Conservation (phyloP, 2,329 filamentous ascomycete genomes). For the Talaromyces sp. region DNA sequence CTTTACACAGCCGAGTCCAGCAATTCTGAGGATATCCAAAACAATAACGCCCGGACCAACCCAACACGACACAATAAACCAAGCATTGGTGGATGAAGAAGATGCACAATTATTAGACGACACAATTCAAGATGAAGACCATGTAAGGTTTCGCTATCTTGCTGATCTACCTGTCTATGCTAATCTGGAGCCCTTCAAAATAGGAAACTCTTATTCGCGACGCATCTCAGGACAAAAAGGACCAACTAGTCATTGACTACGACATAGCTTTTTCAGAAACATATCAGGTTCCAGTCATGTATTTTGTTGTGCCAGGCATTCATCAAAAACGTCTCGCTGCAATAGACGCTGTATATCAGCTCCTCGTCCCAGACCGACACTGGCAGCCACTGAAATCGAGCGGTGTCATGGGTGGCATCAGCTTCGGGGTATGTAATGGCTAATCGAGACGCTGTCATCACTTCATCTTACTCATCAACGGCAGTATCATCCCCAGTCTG, state of each 20-base stretch:
- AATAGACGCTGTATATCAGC: slow-evolving; percentile 65
- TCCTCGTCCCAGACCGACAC: slow-evolving; percentile 63
- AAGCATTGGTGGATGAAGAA: neutral
- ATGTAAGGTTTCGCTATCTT: slow-evolving; percentile 14
- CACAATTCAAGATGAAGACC: slow-evolving; percentile 25
- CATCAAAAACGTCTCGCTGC: slow-evolving; percentile 52
- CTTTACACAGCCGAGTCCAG: slow-evolving; percentile 18
- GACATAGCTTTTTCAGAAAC: slow-evolving; percentile 70
- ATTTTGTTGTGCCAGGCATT: slow-evolving; percentile 62
- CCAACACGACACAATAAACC: neutral
- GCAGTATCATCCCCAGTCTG: slow-evolving; percentile 78
- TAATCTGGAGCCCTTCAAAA: slow-evolving; percentile 10
- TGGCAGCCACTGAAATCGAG: slow-evolving; percentile 55
- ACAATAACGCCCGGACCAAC: slow-evolving; percentile 12
- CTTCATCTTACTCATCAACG: slow-evolving; percentile 28
- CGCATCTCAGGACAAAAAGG: slow-evolving; percentile 17
- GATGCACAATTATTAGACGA: slow-evolving; percentile 12
- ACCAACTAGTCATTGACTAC: slow-evolving; percentile 56
- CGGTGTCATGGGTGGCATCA: slow-evolving; percentile 67
- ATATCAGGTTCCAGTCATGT: slow-evolving; percentile 69
- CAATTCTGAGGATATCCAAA: slow-evolving; percentile 26
- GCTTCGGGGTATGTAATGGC: slow-evolving; percentile 57
- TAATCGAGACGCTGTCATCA: neutral
- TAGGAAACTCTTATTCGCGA: slow-evolving; percentile 39
- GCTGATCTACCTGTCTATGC: neutral